Evolutionary conservation across 495 filamentous ascomycete genomes (phyloP).

Genomic region (Penicillium manginii): DNA sequence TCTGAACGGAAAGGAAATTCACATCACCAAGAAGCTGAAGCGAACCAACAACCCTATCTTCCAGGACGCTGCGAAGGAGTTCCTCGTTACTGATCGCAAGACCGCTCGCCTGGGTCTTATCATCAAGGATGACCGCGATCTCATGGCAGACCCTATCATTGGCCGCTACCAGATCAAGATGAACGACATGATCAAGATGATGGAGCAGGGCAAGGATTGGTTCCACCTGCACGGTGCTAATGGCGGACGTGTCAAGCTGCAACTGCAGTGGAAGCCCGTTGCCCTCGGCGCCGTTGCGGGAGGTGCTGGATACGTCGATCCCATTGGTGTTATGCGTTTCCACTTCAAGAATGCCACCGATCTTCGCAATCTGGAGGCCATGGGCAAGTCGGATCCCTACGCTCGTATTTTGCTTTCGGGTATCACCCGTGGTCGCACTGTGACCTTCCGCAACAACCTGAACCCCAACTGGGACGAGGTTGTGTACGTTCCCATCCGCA

Average conservation of each 20-base stretch:
- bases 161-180: slow-evolving; percentile 94
- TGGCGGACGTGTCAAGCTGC: slow-evolving; percentile 85
- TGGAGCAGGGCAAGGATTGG: slow-evolving; percentile 94
- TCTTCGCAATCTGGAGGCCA: slow-evolving; percentile 88
- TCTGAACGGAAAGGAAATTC: slow-evolving; percentile 87
- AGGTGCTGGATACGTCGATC: slow-evolving; percentile 87
- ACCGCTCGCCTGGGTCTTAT: slow-evolving; percentile 83
- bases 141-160: slow-evolving; percentile 79
- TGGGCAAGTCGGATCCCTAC: slow-evolving; percentile 98
- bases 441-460: slow-evolving; percentile 94
- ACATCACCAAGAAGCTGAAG: slow-evolving; percentile 85
- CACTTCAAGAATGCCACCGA: slow-evolving; percentile 84
- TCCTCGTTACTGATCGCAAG: slow-evolving; percentile 92
- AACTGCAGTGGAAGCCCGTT: slow-evolving; percentile 92
- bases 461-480: slow-evolving; percentile 97
- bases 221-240: slow-evolving; percentile 84
- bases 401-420: slow-evolving; percentile 86
- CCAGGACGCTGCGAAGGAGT: slow-evolving; percentile 85
- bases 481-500: slow-evolving; percentile 91
- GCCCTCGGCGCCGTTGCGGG: slow-evolving; percentile 75
- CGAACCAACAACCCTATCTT: slow-evolving; percentile 96
- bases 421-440: slow-evolving; percentile 84
- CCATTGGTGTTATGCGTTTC: slow-evolving; percentile 91
- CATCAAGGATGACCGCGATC: slow-evolving; percentile 92
- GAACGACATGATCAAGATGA: slow-evolving; percentile 87